Evolutionary conservation across 768 basidiomycete genomes (phyloP).

Genomic region (Tylopilus felleus): DNA sequence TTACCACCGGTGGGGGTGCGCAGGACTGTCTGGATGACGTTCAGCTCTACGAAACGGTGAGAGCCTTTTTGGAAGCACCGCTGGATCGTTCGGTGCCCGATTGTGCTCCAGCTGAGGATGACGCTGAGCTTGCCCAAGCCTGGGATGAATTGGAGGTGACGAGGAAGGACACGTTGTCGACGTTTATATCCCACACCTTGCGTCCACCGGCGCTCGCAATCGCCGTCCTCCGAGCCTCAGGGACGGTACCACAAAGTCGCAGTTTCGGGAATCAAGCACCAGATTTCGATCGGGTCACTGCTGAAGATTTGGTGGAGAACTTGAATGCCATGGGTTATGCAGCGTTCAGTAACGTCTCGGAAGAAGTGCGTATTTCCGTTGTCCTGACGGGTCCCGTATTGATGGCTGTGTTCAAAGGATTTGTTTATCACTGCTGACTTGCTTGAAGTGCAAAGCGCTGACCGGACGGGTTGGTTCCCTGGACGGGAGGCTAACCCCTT

Average conservation of each 20-base stretch:
- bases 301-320: constrained; percentile 73
- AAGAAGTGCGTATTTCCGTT: constrained; percentile 51
- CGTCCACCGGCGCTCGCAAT: constrained; percentile 45
- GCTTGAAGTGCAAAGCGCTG: constrained; percentile 76
- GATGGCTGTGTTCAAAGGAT: constrained; percentile 46
- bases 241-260: constrained; percentile 8
- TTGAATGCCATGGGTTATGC: constrained; percentile 74
- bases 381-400: constrained; percentile 2
- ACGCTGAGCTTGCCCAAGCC: constrained; percentile 44
- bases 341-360: constrained; percentile 71
- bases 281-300: constrained; percentile 58
- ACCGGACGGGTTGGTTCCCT: constrained; percentile 76
- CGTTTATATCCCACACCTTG: constrained; percentile 56
- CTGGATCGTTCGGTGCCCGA: constrained; percentile 52
- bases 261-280: constrained; percentile 46
- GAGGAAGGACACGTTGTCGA: constrained; percentile 37
- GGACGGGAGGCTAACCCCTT: constrained; percentile 48
- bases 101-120: constrained; percentile 31
- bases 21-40: constrained; percentile 75
- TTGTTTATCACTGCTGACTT: constrained; percentile 74
- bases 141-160: constrained; percentile 45
- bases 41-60: constrained; percentile 57
- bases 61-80: constrained; percentile 54
- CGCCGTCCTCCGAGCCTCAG: constrained; percentile 25
- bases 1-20: constrained; percentile 68